Evolutionary conservation across 1,139 yeast species (phyloP).

Genomic region (Lipomyces yarrowii): DNA sequence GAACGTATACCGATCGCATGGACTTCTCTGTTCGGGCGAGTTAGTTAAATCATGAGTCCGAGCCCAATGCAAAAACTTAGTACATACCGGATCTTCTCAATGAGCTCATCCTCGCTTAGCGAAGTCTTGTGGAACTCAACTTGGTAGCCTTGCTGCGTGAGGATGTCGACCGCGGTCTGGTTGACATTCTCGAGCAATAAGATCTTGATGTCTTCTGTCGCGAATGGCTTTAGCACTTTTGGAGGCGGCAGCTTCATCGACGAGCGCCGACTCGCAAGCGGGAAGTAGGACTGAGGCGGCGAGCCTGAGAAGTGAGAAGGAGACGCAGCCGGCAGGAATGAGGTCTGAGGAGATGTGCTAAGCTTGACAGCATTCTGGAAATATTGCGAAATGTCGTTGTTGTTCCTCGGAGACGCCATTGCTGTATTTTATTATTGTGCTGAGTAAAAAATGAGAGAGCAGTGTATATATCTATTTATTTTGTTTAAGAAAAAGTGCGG

Average conservation of each 20-base stretch:
- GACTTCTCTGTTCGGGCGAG: constrained; percentile 52
- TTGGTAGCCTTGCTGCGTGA: constrained; percentile 90
- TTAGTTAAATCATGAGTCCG: background rate
- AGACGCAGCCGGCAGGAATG: constrained; percentile 26
- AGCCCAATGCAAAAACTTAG: background rate
- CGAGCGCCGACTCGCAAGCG: constrained; percentile 19
- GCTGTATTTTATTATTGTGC: background rate
- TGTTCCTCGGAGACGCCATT: constrained; percentile 28
- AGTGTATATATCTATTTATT: background rate
- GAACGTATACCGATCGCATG: constrained; percentile 99
- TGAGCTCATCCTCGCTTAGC: constrained; percentile 87
- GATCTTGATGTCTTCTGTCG: constrained; percentile 90
- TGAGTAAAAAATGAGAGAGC: background rate
- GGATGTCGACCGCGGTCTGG: constrained; percentile 83
- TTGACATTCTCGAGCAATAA: constrained; percentile 90
- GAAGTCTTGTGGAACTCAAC: constrained; percentile 92
- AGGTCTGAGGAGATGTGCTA: constrained; percentile 28
- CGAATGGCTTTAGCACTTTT: constrained; percentile 82
- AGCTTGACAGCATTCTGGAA: constrained; percentile 28
- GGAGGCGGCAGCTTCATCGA: constrained; percentile 25
- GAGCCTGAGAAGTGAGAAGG: constrained; percentile 28
- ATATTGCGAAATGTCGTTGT: constrained; percentile 22
- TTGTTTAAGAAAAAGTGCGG: background rate
- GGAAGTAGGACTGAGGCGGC: constrained; percentile 29
- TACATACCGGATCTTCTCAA: constrained; percentile 72